Percentiles rank a stretch among this genome's conserved stretches.
phyloP scores from a whole-genome alignment of 768 basidiomycete genomes.

The Plicaturopsis crispa region DNA sequence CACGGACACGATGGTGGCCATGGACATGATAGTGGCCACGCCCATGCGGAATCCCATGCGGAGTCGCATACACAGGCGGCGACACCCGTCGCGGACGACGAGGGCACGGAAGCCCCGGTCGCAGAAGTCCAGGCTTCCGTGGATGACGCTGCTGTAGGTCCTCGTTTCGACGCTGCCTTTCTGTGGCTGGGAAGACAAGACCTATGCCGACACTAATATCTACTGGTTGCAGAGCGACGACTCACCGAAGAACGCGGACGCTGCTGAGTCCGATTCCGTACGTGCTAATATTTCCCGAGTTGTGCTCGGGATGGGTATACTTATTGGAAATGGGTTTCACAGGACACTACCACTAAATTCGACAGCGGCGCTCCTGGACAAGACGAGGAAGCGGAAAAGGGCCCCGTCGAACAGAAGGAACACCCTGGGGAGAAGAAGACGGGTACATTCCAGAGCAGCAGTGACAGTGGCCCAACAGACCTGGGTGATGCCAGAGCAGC shows the following conservation, averaged over 20 bases:
- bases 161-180: neutral
- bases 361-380: too few relatives aligned
- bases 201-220: conserved; percentile 20
- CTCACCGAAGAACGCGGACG: too few relatives aligned
- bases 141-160: conserved; percentile 14
- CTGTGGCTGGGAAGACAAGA: conserved; percentile 9
- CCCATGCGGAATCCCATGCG: conserved; percentile 17
- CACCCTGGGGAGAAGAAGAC: too few relatives aligned
- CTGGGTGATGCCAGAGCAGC: conserved; percentile 16
- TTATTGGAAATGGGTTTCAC: too few relatives aligned
- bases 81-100: conserved; percentile 30
- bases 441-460: conserved; percentile 14
- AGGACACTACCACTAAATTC: too few relatives aligned
- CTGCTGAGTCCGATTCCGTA: too few relatives aligned
- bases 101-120: conserved; percentile 31
- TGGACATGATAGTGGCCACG: too few relatives aligned
- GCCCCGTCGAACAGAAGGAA: too few relatives aligned
- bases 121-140: conserved; percentile 22
- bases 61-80: conserved; percentile 14
- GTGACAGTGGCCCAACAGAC: conserved; percentile 16
- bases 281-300: too few relatives aligned
- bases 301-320: too few relatives aligned
- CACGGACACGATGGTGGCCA: too few relatives aligned
- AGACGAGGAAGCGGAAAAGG: too few relatives aligned
- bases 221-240: conserved; percentile 15